Conservation (phyloP, 2,329 filamentous ascomycete species). For the Amylocarpus encephaloides region DNA sequence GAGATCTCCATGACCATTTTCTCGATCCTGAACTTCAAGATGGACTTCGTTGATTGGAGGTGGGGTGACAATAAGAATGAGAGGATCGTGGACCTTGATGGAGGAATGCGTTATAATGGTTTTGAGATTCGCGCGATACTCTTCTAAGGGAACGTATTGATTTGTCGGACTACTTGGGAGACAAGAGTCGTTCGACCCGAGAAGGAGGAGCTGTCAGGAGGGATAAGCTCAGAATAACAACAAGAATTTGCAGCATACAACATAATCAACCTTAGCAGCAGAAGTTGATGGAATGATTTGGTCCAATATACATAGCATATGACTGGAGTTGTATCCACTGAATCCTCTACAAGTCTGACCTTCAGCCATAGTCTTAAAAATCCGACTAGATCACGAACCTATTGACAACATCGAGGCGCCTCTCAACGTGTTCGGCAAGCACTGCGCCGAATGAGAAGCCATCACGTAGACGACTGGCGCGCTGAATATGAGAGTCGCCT, state of each 20-base stretch:
- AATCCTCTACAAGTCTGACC: constrained; percentile 7
- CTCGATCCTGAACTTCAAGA: constrained; percentile 30
- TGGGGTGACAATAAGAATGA: constrained; percentile 72
- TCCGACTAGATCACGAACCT: constrained; percentile 43
- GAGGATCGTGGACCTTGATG: constrained; percentile 63
- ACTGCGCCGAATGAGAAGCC: constrained; percentile 71
- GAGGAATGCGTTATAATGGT: constrained; percentile 66
- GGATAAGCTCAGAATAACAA: neutral
- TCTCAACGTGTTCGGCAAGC: constrained; percentile 44
- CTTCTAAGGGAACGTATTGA: constrained; percentile 72
- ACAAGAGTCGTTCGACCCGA: constrained; percentile 87
- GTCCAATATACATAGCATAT: constrained; percentile 64
- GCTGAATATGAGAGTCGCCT: constrained; percentile 83
- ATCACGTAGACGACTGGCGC: constrained; percentile 50
- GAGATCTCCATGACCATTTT: constrained; percentile 32
- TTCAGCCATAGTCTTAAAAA: neutral
- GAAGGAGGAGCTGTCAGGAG: constrained; percentile 49
- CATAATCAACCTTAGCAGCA: constrained; percentile 56
- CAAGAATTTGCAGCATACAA: constrained; percentile 42
- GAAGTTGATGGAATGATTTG: constrained; percentile 63
- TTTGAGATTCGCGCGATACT: constrained; percentile 67
- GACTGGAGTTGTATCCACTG: constrained; percentile 72
- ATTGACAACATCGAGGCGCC: constrained; percentile 80
- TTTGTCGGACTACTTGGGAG: constrained; percentile 53
- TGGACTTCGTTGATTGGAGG: constrained; percentile 64